Evolutionary conservation across 106 monocot species (phyloP), one percentile per base, ranked within the genome.

Genomic region (Posidonia australis): DNA sequence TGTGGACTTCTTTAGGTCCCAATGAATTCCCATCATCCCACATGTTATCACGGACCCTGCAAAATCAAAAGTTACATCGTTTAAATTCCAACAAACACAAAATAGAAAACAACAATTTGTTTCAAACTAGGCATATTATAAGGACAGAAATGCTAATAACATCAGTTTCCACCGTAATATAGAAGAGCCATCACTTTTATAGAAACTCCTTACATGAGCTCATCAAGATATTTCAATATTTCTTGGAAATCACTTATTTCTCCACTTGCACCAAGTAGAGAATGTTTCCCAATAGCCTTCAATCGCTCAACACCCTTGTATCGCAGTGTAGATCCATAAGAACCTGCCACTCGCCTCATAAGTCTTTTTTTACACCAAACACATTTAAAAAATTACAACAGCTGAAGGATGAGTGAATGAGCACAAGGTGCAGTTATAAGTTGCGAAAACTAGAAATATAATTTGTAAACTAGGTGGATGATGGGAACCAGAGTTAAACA

Each of bases 1-100:
- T 86, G 74, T 91, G 83, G 25, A 91, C 72, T 70, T 91, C 90
- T 70, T 86, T 91, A 46, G 90, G 90, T 24, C 90, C 90, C 77
- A 91, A 45, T 0, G 90, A 91, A 66, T 91, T 91, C 16, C 81
- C 90, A 81, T 91, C 90, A 67, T 91, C 90, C 86, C 90, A 91
- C 83, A 83, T 86, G 55, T 81, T 77, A 71, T 91, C 90, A 72
- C 83, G 86, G 46, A 91, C 67, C 26, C 90, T 86, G 83, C 22
- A 60, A 46, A 58, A 31, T 17, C 25, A 14, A 26, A 23, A 58
- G 27, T 11, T 26, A 58, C 11, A 23, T 26, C 10, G 7, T 30
- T 58, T 14, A 58, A 16, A 62, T 62, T 31, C 36, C 2, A 5
- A 18, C n/a, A 13, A 31, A 10, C 27, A 51, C 11, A 44, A 56